phyloP scores from a whole-genome alignment of 2,329 filamentous ascomycete genomes.

The Colletotrichum navitas region DNA sequence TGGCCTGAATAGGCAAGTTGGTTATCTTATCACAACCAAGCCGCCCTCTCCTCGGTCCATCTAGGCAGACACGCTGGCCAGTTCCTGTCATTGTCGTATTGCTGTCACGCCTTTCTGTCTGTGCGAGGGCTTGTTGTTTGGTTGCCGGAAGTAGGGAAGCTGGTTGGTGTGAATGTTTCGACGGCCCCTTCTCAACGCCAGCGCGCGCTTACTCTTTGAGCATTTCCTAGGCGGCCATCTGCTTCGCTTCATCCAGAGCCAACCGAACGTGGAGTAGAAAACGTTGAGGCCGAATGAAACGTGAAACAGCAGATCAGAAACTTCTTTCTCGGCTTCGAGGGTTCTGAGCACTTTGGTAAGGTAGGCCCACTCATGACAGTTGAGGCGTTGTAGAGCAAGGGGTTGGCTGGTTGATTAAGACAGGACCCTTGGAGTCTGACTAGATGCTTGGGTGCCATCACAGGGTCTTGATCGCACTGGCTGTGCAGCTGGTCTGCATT shows the following conservation, averaged over 20 bases:
- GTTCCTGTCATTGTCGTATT: no score
- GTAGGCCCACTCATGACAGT: not conserved
- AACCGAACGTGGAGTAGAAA: not conserved
- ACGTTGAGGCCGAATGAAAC: slow-evolving; percentile 21
- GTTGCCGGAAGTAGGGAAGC: not conserved
- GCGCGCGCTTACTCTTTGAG: not conserved
- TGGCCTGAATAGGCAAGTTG: slow-evolving; percentile 41
- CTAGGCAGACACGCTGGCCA: slow-evolving; percentile 13
- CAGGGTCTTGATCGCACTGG: slow-evolving; percentile 33
- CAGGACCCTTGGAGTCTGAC: slow-evolving; percentile 20
- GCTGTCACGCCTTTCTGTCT: no score
- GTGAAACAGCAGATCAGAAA: slow-evolving; percentile 7
- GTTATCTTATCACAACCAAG: slow-evolving; percentile 35
- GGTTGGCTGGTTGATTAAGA: slow-evolving; percentile 34
- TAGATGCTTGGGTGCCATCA: slow-evolving; percentile 1
- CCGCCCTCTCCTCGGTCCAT: slow-evolving; percentile 2
- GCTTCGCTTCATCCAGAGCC: not conserved
- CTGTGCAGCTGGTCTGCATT: slow-evolving; percentile 24
- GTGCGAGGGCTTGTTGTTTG: no score
- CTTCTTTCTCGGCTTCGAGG: slow-evolving; percentile 14
- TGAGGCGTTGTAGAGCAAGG: slow-evolving; percentile 29
- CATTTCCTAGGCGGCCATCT: not conserved
- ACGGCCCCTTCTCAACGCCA: not conserved
- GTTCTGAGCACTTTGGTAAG: not conserved
- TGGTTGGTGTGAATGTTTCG: not conserved